These are phyloP conservation scores for Chalara sp. DNA, from an alignment of 2,329 filamentous ascomycete species.

Conservation along the genomic window DNA sequence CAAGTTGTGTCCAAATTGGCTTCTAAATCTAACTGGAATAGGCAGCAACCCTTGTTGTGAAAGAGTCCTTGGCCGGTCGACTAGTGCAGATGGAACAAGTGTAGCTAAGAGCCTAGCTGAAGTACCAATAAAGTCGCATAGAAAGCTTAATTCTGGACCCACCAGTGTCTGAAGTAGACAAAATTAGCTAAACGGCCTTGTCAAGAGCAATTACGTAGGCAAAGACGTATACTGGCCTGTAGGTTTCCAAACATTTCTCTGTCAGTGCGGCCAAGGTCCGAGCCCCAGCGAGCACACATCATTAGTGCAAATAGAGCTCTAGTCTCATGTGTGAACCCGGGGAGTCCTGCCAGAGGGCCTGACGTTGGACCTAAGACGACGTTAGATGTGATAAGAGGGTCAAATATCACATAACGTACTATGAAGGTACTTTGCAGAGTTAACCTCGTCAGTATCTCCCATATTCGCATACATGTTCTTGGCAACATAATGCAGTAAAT, in stretches of 20 bases:
- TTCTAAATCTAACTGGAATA: not conserved
- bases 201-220: too few relatives aligned
- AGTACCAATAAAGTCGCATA: slow-evolving; percentile 25
- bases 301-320: slow-evolving; percentile 66
- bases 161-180: slow-evolving; percentile 7
- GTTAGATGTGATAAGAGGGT: too few relatives aligned
- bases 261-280: slow-evolving; percentile 46
- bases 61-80: slow-evolving; percentile 2
- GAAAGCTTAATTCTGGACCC: slow-evolving; percentile 21
- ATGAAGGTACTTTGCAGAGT: slow-evolving; percentile 66
- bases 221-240: not conserved
- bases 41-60: not conserved
- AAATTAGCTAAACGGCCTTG: too few relatives aligned
- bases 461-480: slow-evolving; percentile 44
- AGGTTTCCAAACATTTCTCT: slow-evolving; percentile 16
- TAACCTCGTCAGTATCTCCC: slow-evolving; percentile 43
- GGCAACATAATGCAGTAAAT: slow-evolving; percentile 38
- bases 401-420: slow-evolving; percentile 22
- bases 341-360: slow-evolving; percentile 54
- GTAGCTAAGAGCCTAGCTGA: slow-evolving; percentile 10
- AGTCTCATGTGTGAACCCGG: slow-evolving; percentile 67
- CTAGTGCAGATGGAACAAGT: slow-evolving; percentile 9
- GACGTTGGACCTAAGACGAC: slow-evolving; percentile 44
- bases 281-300: slow-evolving; percentile 69
- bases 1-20: slow-evolving; percentile 4